A percentile compares a stretch with the other conserved stretches of the same genome.
These are phyloP conservation scores for Globisporangium uncinulatum DNA, from an alignment of 352 stramenopile genomes.

Conservation along the genomic window DNA sequence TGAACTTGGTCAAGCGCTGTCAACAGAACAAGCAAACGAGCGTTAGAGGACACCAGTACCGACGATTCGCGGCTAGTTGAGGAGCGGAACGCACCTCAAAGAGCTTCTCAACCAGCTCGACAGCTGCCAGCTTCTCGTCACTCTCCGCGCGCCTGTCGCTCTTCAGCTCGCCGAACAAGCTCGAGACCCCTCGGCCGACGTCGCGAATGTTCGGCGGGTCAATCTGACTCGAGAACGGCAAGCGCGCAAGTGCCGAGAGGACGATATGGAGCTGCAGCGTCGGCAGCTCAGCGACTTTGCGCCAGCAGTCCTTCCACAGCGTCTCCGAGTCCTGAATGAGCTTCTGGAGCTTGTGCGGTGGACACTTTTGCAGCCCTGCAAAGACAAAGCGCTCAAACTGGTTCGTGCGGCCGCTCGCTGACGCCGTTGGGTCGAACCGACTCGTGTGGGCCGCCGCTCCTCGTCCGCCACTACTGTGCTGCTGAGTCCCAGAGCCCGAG, in stretches of 20 bases:
- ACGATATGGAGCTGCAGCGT: constrained; percentile 30
- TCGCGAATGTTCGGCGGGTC: constrained; percentile 25
- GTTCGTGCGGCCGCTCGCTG: constrained; percentile 3
- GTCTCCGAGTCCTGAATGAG: constrained; percentile 25
- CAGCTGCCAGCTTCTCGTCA: constrained; percentile 7
- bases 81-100: constrained; percentile 6
- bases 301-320: constrained; percentile 49
- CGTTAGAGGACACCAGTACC: too few relatives aligned
- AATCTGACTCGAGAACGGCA: constrained; percentile 37
- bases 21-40: too few relatives aligned
- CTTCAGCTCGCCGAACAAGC: constrained; percentile 31
- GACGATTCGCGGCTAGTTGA: too few relatives aligned
- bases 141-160: constrained; percentile 1
- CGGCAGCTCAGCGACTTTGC: constrained; percentile 24
- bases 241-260: constrained; percentile 35
- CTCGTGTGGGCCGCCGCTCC: neutral
- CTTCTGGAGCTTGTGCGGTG: constrained; percentile 32
- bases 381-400: constrained; percentile 36
- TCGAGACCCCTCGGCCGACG: constrained; percentile 34
- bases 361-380: constrained; percentile 28
- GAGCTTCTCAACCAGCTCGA: constrained; percentile 12
- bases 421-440: neutral
- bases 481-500: constrained; percentile 1
- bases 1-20: constrained; percentile 62
- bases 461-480: neutral